phyloP scores from a whole-genome alignment of 768 basidiomycete genomes.

The Sporobolomyces pararoseus region DNA sequence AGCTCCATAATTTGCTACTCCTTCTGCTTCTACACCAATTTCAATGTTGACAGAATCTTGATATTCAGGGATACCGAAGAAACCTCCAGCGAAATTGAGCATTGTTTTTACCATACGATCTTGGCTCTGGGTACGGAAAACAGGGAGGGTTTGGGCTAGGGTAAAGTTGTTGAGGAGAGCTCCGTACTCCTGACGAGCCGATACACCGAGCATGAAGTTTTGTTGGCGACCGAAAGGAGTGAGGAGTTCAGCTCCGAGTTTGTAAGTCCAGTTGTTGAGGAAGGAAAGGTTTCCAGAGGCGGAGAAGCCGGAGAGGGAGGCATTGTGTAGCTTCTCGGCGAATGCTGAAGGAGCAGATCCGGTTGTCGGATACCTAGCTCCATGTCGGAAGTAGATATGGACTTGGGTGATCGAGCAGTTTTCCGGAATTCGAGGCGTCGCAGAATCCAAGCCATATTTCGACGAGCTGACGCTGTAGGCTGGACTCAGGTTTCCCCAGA shows the following conservation, averaged over 20 bases:
- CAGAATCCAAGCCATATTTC: slow-evolving; percentile 47
- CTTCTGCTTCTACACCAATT: slow-evolving; percentile 47
- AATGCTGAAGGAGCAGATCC: slow-evolving; percentile 45
- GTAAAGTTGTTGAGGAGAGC: slow-evolving; percentile 64
- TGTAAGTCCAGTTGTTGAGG: slow-evolving; percentile 80
- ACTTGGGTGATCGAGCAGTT: slow-evolving; percentile 47
- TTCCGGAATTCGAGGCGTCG: slow-evolving; percentile 46
- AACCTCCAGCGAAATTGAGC: slow-evolving; percentile 57
- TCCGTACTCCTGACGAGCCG: slow-evolving; percentile 64
- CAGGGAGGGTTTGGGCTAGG: slow-evolving; percentile 61
- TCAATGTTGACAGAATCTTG: slow-evolving; percentile 48
- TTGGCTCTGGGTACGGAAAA: slow-evolving; percentile 59
- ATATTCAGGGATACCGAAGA: slow-evolving; percentile 47
- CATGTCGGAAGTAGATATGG: slow-evolving; percentile 44
- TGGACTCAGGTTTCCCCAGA: slow-evolving; percentile 49
- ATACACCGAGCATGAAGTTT: slow-evolving; percentile 68
- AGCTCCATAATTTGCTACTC: slow-evolving; percentile 48
- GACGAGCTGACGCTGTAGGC: slow-evolving; percentile 46
- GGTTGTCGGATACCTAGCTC: slow-evolving; percentile 49
- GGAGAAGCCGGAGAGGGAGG: slow-evolving; percentile 37
- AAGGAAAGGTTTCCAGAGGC: slow-evolving; percentile 62
- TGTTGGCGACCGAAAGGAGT: slow-evolving; percentile 87
- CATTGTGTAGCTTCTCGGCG: slow-evolving; percentile 46
- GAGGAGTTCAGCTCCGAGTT: slow-evolving; percentile 78
- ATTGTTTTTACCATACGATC: slow-evolving; percentile 57